phyloP scores from a whole-genome alignment of 345 rosid species.

The Cardamine chenopodiifolia region DNA sequence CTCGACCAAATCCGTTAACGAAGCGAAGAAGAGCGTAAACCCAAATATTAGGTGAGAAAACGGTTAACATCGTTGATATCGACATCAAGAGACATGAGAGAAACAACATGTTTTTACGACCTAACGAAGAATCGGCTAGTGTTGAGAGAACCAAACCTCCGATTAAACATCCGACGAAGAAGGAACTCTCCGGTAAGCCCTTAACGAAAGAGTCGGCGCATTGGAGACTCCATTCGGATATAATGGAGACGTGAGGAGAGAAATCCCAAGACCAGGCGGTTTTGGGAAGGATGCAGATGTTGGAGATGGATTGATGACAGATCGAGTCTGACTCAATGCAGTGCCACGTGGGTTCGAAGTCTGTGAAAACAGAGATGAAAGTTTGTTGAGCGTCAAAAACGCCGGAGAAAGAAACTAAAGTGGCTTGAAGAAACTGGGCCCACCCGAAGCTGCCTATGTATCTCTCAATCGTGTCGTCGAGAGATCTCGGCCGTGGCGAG shows the following conservation, averaged over 20 bases:
- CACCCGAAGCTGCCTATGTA: constrained; percentile 41
- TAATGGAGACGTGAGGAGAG: constrained; percentile 41
- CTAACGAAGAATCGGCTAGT: constrained; percentile 59
- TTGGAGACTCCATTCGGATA: constrained; percentile 63
- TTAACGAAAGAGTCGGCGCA: constrained; percentile 50
- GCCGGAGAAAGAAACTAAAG: constrained; percentile 56
- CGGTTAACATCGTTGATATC: constrained; percentile 44
- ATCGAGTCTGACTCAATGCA: constrained; percentile 38
- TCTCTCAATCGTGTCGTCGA: constrained; percentile 38
- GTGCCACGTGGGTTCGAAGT: constrained; percentile 59
- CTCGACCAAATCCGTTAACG: constrained; percentile 53
- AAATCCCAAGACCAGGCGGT: constrained; percentile 59
- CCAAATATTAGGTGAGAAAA: constrained; percentile 53
- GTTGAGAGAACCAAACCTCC: constrained; percentile 59
- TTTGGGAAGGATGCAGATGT: constrained; percentile 49
- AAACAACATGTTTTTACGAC: constrained; percentile 61
- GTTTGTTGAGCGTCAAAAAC: constrained; percentile 72
- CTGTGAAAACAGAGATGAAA: constrained; percentile 63
- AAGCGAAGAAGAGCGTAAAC: constrained; percentile 50
- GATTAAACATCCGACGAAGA: constrained; percentile 59
- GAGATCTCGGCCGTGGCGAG: constrained; percentile 28
- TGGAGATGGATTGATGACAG: constrained; percentile 36
- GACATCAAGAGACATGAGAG: constrained; percentile 53
- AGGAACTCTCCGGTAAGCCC: constrained; percentile 65
- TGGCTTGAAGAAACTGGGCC: constrained; percentile 55